These are phyloP conservation scores for Aurantiochytrium sp. DNA, from an alignment of 108 stramenopile species.

Conservation along the genomic window DNA sequence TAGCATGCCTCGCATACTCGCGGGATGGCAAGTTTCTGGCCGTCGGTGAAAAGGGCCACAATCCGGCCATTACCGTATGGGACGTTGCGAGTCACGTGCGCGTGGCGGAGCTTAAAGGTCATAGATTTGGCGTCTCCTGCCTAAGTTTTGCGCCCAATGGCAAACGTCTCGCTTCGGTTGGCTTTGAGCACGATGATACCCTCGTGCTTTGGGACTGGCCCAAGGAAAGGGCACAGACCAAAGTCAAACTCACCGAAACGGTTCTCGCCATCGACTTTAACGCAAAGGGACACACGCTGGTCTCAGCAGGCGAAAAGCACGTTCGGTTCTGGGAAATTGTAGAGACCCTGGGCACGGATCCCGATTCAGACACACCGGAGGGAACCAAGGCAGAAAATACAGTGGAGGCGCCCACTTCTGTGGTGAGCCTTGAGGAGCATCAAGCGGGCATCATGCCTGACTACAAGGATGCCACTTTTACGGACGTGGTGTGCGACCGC, in stretches of 20 bases:
- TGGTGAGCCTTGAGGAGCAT: background rate
- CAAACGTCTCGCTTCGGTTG: slow-evolving; percentile 18
- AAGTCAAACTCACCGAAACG: slow-evolving; percentile 15
- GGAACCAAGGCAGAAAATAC: background rate
- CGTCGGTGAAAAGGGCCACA: slow-evolving; percentile 29
- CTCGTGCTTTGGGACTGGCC: slow-evolving; percentile 36
- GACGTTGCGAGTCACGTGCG: slow-evolving; percentile 12
- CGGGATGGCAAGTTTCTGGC: slow-evolving; percentile 32
- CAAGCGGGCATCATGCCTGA: slow-evolving; percentile 26
- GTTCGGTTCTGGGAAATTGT: slow-evolving; percentile 32
- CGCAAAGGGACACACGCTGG: background rate
- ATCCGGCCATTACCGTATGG: slow-evolving; percentile 27
- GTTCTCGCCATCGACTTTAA: slow-evolving; percentile 23
- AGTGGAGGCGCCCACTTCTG: background rate
- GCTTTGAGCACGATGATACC: slow-evolving; percentile 32
- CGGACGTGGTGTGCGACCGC: slow-evolving; percentile 14
- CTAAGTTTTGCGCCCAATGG: slow-evolving; percentile 12
- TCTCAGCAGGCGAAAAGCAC: slow-evolving; percentile 34
- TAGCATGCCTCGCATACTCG: slow-evolving; percentile 23
- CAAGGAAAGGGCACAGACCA: background rate
- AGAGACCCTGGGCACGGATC: background rate
- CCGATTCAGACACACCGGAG: no score
- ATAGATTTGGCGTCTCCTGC: slow-evolving; percentile 27
- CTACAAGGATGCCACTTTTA: slow-evolving; percentile 15
- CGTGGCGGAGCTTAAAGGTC: slow-evolving; percentile 21